Base-by-base conservation (phyloP, 106 monocot genomes). In the Iris macrosiphon region DNA sequence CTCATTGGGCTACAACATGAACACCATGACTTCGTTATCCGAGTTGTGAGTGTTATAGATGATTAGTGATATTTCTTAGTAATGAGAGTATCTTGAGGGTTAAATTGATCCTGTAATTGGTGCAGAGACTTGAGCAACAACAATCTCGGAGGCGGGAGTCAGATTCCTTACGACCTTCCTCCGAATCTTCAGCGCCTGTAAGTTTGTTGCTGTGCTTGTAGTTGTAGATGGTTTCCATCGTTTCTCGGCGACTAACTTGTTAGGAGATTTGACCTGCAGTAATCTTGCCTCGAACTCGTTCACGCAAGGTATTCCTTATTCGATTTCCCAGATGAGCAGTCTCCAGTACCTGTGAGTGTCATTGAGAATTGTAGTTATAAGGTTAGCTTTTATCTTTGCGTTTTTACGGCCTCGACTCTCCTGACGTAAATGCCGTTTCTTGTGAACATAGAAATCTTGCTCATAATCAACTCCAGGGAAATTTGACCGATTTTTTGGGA, bases 111-210 rank as follows among this genome's bases (percentile, higher is more conserved):
- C 6, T 54, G 41, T 44, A 7, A 41, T 66, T 65, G 15, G 14
- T 66, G 57, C 75, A 85, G 85, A 31, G 85, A 85, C 54, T 27
- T 85, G 76, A 85, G 80, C 69, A 69, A 80, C 45, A 85, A 85
- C 53, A 76, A 76, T 46, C 63, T 85, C 59, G 85, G 85, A 37
- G 68, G 65, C 26, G 61, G 78, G 28, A 40, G 30, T 16, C 47
- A 55, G 35, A 76, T 85, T 70, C 65, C 75, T 33, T 85, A 85
- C 55, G 73, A 76, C 65, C 72, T 85, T 54, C 85, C 85, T 50
- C 76, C 69, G 32, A 85, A 85, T 17, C 69, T 85, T 8, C 61
- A 69, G 45, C 68, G 24, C 14, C 57, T 85, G 85, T 85, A 72
- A 85, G 75, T 61, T 63, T 60, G n/a, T 26, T 64, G 7, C 2